A percentile compares a stretch with the other conserved stretches of the same genome.
Evolutionary conservation across 768 basidiomycete species (phyloP).

Genomic region (Rhodotorula toruloides): DNA sequence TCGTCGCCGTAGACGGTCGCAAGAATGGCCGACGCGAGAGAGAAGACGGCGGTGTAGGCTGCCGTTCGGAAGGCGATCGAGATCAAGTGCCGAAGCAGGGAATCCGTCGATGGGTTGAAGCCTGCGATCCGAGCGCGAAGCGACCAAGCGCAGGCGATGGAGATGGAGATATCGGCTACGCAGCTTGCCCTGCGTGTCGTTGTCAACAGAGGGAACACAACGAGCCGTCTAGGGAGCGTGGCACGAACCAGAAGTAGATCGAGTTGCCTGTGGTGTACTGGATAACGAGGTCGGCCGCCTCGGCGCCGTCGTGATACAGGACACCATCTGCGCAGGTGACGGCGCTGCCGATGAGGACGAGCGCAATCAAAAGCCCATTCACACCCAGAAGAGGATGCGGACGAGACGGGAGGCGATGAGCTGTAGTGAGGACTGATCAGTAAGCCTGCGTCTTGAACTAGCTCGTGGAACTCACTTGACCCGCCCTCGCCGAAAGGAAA

Average conservation of each 20-base stretch:
- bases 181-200: too few relatives aligned
- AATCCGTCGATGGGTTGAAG: constrained; percentile 14
- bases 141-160: not conserved
- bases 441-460: too few relatives aligned
- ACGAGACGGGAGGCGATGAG: not conserved
- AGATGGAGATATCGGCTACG: constrained; percentile 18
- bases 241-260: too few relatives aligned
- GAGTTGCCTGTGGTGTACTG: not conserved
- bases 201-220: too few relatives aligned
- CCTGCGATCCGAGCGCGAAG: not conserved
- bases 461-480: constrained; percentile 12
- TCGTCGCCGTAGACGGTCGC: not conserved
- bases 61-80: constrained; percentile 7
- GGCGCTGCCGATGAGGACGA: constrained; percentile 7
- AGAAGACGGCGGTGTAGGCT: constrained; percentile 10
- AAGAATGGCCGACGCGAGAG: not conserved
- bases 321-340: not conserved
- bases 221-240: too few relatives aligned
- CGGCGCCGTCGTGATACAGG: constrained; percentile 6
- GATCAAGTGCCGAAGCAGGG: constrained; percentile 1
- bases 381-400: constrained; percentile 3
- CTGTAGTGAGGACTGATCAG: not conserved
- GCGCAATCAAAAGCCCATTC: not conserved
- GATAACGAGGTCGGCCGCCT: not conserved
- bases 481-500: not conserved